phyloP scores from a whole-genome alignment of 331 rosid species.

The Acacia pycnantha region DNA sequence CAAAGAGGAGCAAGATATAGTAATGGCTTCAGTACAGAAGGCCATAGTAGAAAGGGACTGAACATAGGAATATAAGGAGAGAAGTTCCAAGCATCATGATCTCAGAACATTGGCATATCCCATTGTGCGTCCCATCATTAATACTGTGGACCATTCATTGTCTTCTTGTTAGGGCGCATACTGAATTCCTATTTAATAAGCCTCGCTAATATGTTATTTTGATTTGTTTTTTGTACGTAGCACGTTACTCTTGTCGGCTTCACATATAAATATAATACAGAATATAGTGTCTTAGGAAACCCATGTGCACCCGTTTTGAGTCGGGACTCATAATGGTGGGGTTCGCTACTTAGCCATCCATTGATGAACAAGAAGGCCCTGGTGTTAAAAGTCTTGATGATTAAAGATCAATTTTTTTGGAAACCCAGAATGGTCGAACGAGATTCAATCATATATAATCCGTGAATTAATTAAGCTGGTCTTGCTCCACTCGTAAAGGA shows the following conservation, averaged over 20 bases:
- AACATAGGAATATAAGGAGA: not conserved
- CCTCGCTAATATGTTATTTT: not conserved
- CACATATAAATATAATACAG: not conserved
- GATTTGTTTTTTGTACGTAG: not conserved
- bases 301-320: slow-evolving; percentile 15
- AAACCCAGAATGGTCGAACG: not conserved
- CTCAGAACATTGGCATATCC: not conserved
- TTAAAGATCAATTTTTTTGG: not conserved
- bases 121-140: not conserved
- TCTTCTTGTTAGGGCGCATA: slow-evolving; percentile 17
- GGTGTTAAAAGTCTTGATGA: not conserved
- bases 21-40: slow-evolving; percentile 10
- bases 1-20: not conserved
- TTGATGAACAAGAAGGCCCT: not conserved
- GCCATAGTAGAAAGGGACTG: slow-evolving; percentile 1
- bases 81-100: not conserved
- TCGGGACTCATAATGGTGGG: not conserved
- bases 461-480: not conserved
- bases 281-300: not conserved
- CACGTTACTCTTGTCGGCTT: slow-evolving; percentile 36
- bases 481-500: not conserved
- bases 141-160: slow-evolving; percentile 20
- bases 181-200: not conserved
- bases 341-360: not conserved
- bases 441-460: not conserved